phyloP scores from a whole-genome alignment of 148 eudicot species.

The Oxyria digyna region DNA sequence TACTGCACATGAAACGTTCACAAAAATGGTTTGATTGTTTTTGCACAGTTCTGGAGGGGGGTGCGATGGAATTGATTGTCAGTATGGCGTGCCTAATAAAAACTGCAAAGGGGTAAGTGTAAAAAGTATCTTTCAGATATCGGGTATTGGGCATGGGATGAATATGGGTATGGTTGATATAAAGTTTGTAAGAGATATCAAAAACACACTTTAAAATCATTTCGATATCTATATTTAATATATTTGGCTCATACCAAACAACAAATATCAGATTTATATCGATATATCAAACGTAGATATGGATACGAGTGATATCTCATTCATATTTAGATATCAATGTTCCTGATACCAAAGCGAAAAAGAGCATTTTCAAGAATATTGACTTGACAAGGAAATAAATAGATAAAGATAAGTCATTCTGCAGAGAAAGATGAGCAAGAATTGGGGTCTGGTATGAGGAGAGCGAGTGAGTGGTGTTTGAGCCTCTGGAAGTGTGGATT shows the following conservation, averaged over 20 bases:
- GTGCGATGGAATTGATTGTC: background rate
- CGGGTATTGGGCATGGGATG: too few relatives aligned
- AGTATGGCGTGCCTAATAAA: background rate
- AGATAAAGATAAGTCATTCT: background rate
- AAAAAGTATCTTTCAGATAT: background rate
- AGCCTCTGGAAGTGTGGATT: background rate
- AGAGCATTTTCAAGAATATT: slow-evolving; percentile 5
- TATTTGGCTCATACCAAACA: too few relatives aligned
- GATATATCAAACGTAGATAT: too few relatives aligned
- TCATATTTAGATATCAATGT: too few relatives aligned
- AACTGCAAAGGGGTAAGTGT: background rate
- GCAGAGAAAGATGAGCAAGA: background rate
- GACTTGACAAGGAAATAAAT: background rate
- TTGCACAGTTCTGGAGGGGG: background rate
- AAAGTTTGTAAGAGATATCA: too few relatives aligned
- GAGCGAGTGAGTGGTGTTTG: background rate
- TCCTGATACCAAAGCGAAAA: background rate
- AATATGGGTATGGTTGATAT: too few relatives aligned
- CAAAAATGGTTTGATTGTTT: background rate
- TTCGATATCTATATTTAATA: too few relatives aligned
- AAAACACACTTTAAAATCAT: too few relatives aligned
- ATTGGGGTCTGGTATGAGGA: background rate
- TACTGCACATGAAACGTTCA: too few relatives aligned
- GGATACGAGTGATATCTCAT: too few relatives aligned
- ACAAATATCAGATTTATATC: too few relatives aligned